Evolutionary conservation across 73 alveolate species (phyloP).

Genomic region (Tetrahymena thermophila): DNA sequence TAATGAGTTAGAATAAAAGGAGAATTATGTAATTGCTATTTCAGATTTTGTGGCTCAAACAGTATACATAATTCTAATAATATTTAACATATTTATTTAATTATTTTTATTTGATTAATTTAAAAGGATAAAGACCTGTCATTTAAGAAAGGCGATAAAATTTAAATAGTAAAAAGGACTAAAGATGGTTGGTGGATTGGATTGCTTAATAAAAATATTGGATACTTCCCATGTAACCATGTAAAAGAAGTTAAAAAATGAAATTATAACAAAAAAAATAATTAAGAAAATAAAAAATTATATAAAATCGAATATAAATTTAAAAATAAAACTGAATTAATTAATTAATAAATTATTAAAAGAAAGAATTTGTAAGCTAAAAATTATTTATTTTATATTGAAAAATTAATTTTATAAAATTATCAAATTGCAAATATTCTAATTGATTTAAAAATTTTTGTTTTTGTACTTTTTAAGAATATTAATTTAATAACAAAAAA

Average conservation of each 20-base stretch:
- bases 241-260: not conserved
- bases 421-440: no score
- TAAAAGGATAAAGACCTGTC: slow-evolving; percentile 23
- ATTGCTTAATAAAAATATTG: slow-evolving; percentile 19
- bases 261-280: not conserved
- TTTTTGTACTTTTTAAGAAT: no score
- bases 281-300: not conserved
- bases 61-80: not conserved
- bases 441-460: no score
- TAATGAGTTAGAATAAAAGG: not conserved
- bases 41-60: not conserved
- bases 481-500: no score
- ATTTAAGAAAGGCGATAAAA: slow-evolving; percentile 33
- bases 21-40: not conserved
- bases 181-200: slow-evolving; percentile 51
- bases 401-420: no score
- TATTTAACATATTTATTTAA: not conserved
- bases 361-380: no score
- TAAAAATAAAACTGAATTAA: not conserved
- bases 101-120: not conserved
- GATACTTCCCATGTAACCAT: slow-evolving; percentile 47
- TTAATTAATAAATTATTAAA: no score
- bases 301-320: not conserved
- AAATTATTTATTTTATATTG: no score
- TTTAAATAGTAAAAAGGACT: slow-evolving; percentile 14